These are phyloP conservation scores for Phalaenopsis aphrodite DNA, from an alignment of 106 monocot species.

Conservation along the genomic window DNA sequence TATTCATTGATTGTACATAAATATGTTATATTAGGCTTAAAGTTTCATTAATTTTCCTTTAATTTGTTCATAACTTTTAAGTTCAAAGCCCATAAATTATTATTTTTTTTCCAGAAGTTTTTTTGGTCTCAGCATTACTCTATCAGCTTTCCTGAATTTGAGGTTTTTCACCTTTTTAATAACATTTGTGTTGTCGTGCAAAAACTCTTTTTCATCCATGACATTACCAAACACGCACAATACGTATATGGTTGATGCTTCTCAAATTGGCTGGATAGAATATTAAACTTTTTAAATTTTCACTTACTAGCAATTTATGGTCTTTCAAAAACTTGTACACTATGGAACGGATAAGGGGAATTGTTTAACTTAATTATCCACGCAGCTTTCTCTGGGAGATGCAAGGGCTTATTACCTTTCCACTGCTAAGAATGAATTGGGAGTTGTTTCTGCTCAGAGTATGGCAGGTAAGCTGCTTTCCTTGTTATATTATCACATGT, in stretches of 20 bases:
- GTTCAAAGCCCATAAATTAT: background rate
- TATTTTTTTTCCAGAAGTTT: background rate
- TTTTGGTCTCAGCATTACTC: background rate
- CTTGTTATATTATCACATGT: background rate
- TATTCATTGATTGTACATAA: background rate
- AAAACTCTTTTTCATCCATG: background rate
- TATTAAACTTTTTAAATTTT: no score
- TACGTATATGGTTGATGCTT: no score
- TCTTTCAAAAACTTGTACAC: background rate
- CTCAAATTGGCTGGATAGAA: no score
- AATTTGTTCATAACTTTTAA: background rate
- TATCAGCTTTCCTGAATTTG: background rate
- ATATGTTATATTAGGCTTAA: background rate
- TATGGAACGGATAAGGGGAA: background rate
- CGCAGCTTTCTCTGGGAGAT: conserved; percentile 95
- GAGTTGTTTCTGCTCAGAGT: conserved; percentile 92
- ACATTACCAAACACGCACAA: background rate
- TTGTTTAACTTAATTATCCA: conserved; percentile 41
- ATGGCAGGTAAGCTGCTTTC: conserved; percentile 45
- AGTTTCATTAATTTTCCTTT: background rate
- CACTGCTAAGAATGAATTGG: conserved; percentile 91
- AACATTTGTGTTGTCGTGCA: background rate
- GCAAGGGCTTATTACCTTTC: conserved; percentile 98
- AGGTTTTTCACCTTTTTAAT: background rate
- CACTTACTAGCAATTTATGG: no score